These are phyloP conservation scores for Theobroma grandiflorum DNA, from an alignment of 441 rosid species.

Conservation along the genomic window DNA sequence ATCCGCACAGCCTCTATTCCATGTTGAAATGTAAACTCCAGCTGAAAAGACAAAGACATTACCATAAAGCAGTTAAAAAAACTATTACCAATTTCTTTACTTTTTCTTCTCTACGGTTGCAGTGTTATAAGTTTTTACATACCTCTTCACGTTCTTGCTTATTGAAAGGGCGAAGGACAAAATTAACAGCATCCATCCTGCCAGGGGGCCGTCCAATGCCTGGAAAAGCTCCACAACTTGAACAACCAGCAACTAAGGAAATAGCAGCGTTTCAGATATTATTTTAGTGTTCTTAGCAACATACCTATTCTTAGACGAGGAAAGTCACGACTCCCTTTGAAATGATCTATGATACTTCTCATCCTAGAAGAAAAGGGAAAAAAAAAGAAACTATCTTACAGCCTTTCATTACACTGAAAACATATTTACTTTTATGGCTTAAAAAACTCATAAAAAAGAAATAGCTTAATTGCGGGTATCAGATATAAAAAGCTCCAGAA, in stretches of 20 bases:
- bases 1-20: slow-evolving; percentile 77
- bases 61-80: neutral
- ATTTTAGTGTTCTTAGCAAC: slow-evolving; percentile 13
- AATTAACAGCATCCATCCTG: slow-evolving; percentile 75
- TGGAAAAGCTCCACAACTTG: slow-evolving; percentile 34
- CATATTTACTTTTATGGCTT: neutral
- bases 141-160: slow-evolving; percentile 86
- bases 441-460: slow-evolving; percentile 5
- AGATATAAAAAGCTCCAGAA: neutral
- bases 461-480: neutral
- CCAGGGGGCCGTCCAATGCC: slow-evolving; percentile 99
- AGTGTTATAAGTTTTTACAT: slow-evolving; percentile 18
- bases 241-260: neutral
- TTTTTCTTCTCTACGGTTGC: neutral
- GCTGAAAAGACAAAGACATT: slow-evolving; percentile 51
- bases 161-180: slow-evolving; percentile 76
- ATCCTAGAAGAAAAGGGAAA: slow-evolving; percentile 54
- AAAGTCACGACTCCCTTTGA: slow-evolving; percentile 90
- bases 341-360: slow-evolving; percentile 84
- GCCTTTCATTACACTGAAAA: neutral
- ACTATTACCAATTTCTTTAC: neutral
- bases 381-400: slow-evolving; percentile 15
- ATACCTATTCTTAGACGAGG: slow-evolving; percentile 95
- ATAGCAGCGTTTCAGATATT: neutral
- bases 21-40: slow-evolving; percentile 72